Conservation (phyloP, 768 basidiomycete genomes). For the Postia placenta region DNA sequence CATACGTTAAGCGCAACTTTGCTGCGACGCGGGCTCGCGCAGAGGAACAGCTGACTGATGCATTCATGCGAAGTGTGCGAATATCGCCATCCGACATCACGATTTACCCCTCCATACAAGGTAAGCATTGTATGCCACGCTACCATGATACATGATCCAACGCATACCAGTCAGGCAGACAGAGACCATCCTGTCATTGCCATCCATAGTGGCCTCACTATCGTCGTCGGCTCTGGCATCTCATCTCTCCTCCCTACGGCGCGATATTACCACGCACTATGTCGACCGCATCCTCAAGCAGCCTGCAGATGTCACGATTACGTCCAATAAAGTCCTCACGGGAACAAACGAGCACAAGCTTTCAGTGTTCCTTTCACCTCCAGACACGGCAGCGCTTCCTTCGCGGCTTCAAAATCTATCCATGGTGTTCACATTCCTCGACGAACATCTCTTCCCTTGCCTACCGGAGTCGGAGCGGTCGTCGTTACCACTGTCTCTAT, state of each 20-base stretch:
- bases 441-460: slow-evolving; percentile 45
- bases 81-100: slow-evolving; percentile 44
- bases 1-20: slow-evolving; percentile 41
- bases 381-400: slow-evolving; percentile 30
- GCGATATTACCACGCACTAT: slow-evolving; percentile 56
- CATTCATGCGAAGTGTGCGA: slow-evolving; percentile 53
- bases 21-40: slow-evolving; percentile 49
- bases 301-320: slow-evolving; percentile 36
- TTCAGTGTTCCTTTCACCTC: slow-evolving; percentile 40
- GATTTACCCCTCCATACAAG: slow-evolving; percentile 46
- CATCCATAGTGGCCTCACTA: slow-evolving; percentile 54
- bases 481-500: slow-evolving; percentile 50
- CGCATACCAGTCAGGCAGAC: slow-evolving; percentile 48
- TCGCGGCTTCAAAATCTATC: slow-evolving; percentile 52
- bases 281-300: slow-evolving; percentile 54
- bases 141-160: not conserved
- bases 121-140: slow-evolving; percentile 28
- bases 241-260: slow-evolving; percentile 55
- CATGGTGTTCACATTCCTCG: slow-evolving; percentile 56
- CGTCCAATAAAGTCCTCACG: slow-evolving; percentile 27
- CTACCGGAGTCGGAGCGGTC: slow-evolving; percentile 43
- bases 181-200: slow-evolving; percentile 41
- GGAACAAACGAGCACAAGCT: slow-evolving; percentile 38
- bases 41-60: slow-evolving; percentile 69
- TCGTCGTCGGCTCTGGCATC: slow-evolving; percentile 46